A percentile compares a stretch with the other conserved stretches of the same genome.
Evolutionary conservation across 2,329 filamentous ascomycete species (phyloP).

Genomic region (Xylariaceae sp.): DNA sequence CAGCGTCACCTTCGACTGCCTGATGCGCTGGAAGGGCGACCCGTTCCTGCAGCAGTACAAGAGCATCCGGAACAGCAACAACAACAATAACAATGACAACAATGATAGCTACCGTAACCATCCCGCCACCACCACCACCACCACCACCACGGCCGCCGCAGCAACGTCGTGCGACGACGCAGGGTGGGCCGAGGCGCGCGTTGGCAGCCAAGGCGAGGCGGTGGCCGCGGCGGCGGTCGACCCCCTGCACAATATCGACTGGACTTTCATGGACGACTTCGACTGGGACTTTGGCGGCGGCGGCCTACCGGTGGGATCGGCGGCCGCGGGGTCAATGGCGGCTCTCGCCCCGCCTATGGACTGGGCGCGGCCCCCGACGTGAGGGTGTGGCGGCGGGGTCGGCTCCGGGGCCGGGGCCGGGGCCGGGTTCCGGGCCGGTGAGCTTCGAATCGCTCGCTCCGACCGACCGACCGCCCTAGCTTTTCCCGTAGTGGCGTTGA

Average conservation of each 20-base stretch:
- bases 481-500: no score
- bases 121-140: constrained; percentile 1
- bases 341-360: no score
- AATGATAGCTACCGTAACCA: no score
- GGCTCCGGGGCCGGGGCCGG: no score
- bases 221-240: background rate
- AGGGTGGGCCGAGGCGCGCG: constrained; percentile 2
- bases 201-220: background rate
- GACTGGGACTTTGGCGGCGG: constrained; percentile 22
- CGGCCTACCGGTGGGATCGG: constrained; percentile 8
- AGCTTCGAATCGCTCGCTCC: no score
- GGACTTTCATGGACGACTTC: constrained; percentile 27
- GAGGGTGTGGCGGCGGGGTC: no score
- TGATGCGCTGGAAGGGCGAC: constrained; percentile 36
- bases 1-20: constrained; percentile 42
- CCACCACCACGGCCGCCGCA: background rate
- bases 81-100: no score
- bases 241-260: constrained; percentile 20
- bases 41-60: constrained; percentile 6
- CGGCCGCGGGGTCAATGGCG: no score
- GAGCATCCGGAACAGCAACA: constrained; percentile 1
- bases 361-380: no score
- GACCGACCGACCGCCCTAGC: no score
- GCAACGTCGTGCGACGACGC: constrained; percentile 1
- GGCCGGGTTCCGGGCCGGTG: no score